Evolutionary conservation across 176 grass and related monocot species (phyloP).

Genomic region (Puya raimondii): DNA sequence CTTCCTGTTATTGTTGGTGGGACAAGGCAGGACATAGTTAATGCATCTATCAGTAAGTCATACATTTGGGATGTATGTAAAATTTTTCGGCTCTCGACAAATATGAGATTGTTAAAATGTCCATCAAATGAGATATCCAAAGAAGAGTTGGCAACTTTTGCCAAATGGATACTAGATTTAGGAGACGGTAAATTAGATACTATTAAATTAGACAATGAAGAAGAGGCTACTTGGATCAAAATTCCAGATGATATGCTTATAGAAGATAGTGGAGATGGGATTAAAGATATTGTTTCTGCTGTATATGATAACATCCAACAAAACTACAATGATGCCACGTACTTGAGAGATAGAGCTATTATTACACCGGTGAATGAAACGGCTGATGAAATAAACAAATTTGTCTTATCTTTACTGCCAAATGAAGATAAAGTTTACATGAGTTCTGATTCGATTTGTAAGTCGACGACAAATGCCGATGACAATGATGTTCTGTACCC

Average conservation of each 20-base stretch:
- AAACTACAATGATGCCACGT: not conserved
- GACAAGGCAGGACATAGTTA: no score
- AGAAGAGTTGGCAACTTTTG: not conserved
- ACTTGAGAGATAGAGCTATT: not conserved
- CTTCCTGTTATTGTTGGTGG: no score
- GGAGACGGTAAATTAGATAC: no score
- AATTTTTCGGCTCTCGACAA: no score
- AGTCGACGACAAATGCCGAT: not conserved
- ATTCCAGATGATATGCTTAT: no score
- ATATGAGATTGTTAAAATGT: no score
- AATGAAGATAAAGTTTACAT: not conserved
- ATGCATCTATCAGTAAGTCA: no score
- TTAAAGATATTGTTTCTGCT: not conserved
- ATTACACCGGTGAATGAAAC: slow-evolving; percentile 8
- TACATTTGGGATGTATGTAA: no score
- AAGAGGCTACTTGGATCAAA: no score
- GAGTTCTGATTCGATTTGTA: not conserved
- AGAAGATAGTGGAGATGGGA: not conserved
- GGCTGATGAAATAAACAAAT: not conserved
- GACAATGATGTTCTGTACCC: not conserved
- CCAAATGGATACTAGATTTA: slow-evolving; percentile 3
- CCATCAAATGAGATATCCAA: not conserved
- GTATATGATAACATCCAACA: not conserved
- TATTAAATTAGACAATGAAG: no score
- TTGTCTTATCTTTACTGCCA: not conserved